Base-by-base conservation (phyloP, 2,329 filamentous ascomycete species). In the Diaporthe eres region DNA sequence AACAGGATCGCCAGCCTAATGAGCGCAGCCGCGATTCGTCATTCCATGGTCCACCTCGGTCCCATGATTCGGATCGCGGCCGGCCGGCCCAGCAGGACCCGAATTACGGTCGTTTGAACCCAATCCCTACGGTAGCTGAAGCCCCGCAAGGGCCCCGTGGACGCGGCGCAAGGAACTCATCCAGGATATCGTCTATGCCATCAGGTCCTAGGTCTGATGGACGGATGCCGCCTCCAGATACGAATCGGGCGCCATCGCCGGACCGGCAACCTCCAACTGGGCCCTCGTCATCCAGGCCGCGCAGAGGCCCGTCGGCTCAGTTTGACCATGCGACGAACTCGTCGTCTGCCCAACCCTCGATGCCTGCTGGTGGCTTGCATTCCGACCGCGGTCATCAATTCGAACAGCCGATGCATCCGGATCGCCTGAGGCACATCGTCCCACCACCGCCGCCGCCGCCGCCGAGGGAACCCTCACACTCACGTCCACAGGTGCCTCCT, bases 101-200 rank as follows among this genome's bases (percentile, higher is more conserved):
- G 22, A 91, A 90, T 74, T 92, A 92, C 79, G 91, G 91, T 39
- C 89, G 91, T 2, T 85, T 93, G 65, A 92, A 90, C 77, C 84
- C 88, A 2, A 86, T 88, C 68, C 85, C 87, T 67, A 85, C 86
- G 34, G 82, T 86, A 44, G 79, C 80, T 39, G 86, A 82, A 82
- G 82, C 89, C 55, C 90, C 90, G 4, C 88, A 88, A n/a, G 91
- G 90, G 2, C 90, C 91, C 22, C 87, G 88, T 76, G 86, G 84
- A 78, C 82, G 83, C 61, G 80, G 83, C 60, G 85, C 88, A 5
- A 81, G 82, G 68, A 81, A 80, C 81, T 84, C 57, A 78, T 80
- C 34, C 79, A 78, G 81, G 49, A 71, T 76, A 77, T 81, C 75
- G 44, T 81, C 76, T 81, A 84, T 70, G 80, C 85, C 85, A 57